A percentile compares a stretch with the other conserved stretches of the same genome.
Conservation (phyloP, 2,329 filamentous ascomycete genomes). For the Colletotrichum lini region DNA sequence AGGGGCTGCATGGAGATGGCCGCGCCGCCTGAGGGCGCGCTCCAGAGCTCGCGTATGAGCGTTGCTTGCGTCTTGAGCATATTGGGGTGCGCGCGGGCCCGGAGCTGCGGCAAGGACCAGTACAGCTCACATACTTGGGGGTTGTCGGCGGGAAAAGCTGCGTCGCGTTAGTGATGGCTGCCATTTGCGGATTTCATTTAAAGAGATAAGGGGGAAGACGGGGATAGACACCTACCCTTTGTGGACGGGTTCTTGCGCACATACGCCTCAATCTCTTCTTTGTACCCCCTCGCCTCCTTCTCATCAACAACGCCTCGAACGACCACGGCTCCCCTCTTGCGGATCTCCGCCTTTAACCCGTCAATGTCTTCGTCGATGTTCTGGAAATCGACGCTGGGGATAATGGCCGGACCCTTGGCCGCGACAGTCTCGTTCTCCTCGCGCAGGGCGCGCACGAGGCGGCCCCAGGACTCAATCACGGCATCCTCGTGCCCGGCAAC, state of each 20-base stretch:
- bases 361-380: conserved; percentile 58
- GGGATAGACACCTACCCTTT: conserved; percentile 55
- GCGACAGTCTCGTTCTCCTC: conserved; percentile 65
- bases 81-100: conserved; percentile 76
- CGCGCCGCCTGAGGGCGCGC: conserved; percentile 58
- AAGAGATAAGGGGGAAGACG: not conserved
- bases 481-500: conserved; percentile 63
- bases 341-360: conserved; percentile 63
- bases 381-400: conserved; percentile 67
- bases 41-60: conserved; percentile 75
- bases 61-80: conserved; percentile 73
- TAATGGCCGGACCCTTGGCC: conserved; percentile 59
- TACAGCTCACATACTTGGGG: conserved; percentile 84
- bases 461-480: conserved; percentile 64
- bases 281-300: conserved; percentile 74
- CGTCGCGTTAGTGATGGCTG: not conserved
- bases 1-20: conserved; percentile 71
- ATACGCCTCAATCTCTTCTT: conserved; percentile 76
- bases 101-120: conserved; percentile 79
- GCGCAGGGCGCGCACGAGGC: conserved; percentile 61
- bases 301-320: conserved; percentile 76
- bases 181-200: not conserved
- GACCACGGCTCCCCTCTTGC: conserved; percentile 74
- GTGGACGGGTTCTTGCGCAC: conserved; percentile 74
- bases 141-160: conserved; percentile 75